These are phyloP conservation scores for Vanilla planifolia DNA, from an alignment of 106 monocot species.

Conservation along the genomic window DNA sequence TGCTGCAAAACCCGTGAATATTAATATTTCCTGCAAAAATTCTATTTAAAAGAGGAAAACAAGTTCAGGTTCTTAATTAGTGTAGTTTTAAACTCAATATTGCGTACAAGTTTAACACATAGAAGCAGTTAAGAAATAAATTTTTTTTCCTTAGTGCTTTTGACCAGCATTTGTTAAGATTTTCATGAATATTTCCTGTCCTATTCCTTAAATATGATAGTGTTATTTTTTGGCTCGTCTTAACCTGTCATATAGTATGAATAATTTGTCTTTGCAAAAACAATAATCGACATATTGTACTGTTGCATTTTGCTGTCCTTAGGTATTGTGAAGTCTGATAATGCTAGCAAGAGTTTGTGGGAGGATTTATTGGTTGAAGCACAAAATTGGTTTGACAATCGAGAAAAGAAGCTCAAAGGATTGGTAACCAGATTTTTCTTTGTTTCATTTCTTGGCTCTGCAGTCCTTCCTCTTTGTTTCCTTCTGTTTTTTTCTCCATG, in stretches of 20 bases:
- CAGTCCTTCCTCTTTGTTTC: background rate
- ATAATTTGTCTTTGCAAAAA: background rate
- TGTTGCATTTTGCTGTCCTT: background rate
- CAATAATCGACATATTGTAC: background rate
- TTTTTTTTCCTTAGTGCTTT: too few relatives aligned
- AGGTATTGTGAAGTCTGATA: constrained; percentile 11
- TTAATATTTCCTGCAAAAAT: too few relatives aligned
- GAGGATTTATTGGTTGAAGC: constrained; percentile 41
- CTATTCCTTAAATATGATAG: too few relatives aligned
- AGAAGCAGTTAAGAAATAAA: too few relatives aligned
- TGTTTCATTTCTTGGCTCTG: background rate
- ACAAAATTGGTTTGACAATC: constrained; percentile 53
- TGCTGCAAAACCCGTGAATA: too few relatives aligned
- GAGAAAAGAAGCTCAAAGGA: constrained; percentile 47
- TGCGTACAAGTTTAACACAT: too few relatives aligned
- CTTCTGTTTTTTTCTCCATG: background rate
- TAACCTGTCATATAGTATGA: background rate
- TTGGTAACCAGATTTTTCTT: constrained; percentile 21
- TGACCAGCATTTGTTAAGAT: too few relatives aligned
- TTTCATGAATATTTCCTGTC: too few relatives aligned
- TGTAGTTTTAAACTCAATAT: too few relatives aligned
- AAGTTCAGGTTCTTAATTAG: too few relatives aligned
- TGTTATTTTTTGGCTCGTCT: background rate
- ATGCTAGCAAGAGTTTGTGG: constrained; percentile 27
- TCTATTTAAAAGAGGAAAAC: too few relatives aligned